phyloP scores from a whole-genome alignment of 2,329 filamentous ascomycete genomes.

The Diplocarpon mali region DNA sequence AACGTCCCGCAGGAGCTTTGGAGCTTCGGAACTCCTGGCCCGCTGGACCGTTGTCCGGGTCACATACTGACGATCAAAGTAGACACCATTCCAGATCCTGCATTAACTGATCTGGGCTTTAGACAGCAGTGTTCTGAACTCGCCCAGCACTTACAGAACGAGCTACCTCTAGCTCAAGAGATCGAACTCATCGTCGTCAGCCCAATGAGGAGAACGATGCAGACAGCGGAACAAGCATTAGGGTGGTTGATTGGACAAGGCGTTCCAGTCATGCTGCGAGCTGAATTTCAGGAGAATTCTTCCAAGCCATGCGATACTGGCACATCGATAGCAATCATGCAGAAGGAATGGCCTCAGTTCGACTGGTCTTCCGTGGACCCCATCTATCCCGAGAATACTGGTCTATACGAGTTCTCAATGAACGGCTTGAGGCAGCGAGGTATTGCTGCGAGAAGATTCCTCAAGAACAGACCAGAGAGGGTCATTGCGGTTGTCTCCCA shows the following conservation, averaged over 20 bases:
- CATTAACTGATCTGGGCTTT: conserved; percentile 20
- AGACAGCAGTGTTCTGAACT: conserved; percentile 18
- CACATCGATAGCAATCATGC: conserved; percentile 18
- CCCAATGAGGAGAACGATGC: conserved; percentile 25
- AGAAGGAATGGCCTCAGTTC: conserved; percentile 26
- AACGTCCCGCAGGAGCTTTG: too few species aligned
- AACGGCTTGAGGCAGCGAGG: conserved; percentile 20
- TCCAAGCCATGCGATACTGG: conserved; percentile 26
- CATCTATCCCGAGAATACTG: conserved; percentile 22
- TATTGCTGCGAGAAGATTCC: conserved; percentile 20
- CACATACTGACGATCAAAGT: not conserved
- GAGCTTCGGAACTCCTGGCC: not conserved
- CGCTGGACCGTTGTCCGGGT: not conserved
- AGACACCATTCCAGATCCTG: conserved; percentile 18
- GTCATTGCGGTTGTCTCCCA: conserved; percentile 27
- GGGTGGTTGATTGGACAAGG: conserved; percentile 25
- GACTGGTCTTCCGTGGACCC: conserved; percentile 26
- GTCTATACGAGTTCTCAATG: conserved; percentile 21
- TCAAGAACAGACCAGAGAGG: conserved; percentile 24
- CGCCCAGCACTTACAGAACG: conserved; percentile 17
- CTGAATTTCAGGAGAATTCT: conserved; percentile 27
- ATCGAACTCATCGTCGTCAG: conserved; percentile 26
- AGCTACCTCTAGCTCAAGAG: conserved; percentile 22
- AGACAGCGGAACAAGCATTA: conserved; percentile 24
- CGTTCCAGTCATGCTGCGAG: conserved; percentile 20